These are phyloP conservation scores for Zygnema circumcarinatum DNA, from an alignment of 139 green algal species.

Conservation along the genomic window DNA sequence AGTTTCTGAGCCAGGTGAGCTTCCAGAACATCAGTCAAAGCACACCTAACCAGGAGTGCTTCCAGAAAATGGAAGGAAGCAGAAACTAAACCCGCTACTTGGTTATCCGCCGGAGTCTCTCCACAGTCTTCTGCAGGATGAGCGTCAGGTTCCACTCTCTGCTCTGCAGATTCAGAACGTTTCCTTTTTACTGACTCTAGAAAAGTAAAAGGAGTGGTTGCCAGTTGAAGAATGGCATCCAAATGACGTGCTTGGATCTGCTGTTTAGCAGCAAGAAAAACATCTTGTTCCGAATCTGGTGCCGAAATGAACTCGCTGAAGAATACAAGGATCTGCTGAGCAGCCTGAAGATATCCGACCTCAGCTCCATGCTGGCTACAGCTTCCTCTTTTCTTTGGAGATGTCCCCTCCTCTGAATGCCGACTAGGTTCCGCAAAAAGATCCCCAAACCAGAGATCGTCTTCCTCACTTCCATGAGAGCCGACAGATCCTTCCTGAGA, in stretches of 20 bases:
- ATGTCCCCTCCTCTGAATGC: not conserved
- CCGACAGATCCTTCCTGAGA: not conserved
- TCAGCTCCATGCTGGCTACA: not conserved
- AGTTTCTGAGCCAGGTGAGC: not conserved
- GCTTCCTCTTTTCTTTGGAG: not conserved
- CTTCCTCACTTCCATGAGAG: not conserved
- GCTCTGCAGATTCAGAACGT: not conserved
- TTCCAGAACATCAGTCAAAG: not conserved
- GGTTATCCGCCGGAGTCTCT: not conserved
- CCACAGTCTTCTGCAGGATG: not conserved
- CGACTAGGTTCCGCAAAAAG: slow-evolving; percentile 18
- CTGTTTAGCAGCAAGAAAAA: not conserved
- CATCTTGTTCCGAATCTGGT: not conserved
- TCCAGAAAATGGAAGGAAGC: not conserved
- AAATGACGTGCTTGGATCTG: not conserved
- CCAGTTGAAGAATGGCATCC: not conserved
- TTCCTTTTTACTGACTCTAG: not conserved
- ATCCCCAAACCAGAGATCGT: slow-evolving; percentile 36
- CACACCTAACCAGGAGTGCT: not conserved
- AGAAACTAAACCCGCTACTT: not conserved
- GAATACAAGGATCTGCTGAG: not conserved
- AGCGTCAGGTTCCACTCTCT: not conserved
- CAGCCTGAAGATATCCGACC: not conserved
- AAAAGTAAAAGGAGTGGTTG: not conserved
- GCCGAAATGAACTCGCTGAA: not conserved